These are phyloP conservation scores for Reticulascus tulasneorum DNA, from an alignment of 2,329 filamentous ascomycete species.

Conservation along the genomic window DNA sequence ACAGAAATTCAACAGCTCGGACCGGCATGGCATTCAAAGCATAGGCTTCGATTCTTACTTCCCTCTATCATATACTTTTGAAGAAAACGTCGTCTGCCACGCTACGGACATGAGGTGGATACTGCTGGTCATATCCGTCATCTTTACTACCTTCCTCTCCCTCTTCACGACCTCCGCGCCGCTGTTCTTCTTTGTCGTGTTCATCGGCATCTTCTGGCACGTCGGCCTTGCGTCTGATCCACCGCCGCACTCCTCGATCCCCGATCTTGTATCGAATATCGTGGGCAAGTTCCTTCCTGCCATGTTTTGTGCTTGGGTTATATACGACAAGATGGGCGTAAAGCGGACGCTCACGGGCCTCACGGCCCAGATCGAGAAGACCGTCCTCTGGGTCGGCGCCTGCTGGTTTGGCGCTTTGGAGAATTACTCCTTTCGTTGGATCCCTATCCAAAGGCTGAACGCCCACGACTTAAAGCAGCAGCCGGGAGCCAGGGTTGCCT, in stretches of 20 bases:
- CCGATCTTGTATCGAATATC: conserved; percentile 71
- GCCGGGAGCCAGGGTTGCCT: conserved; percentile 79
- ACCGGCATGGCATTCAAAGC: conserved; percentile 71
- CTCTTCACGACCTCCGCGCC: conserved; percentile 75
- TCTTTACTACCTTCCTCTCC: conserved; percentile 73
- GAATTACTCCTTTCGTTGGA: conserved; percentile 93
- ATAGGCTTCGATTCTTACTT: conserved; percentile 83
- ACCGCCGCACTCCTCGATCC: conserved; percentile 63
- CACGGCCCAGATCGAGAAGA: conserved; percentile 83
- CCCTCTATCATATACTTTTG: conserved; percentile 79
- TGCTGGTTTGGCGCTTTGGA: conserved; percentile 90
- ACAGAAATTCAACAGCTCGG: conserved; percentile 58
- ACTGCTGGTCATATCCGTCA: conserved; percentile 73
- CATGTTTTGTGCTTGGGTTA: conserved; percentile 80
- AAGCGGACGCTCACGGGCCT: conserved; percentile 67
- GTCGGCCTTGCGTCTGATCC: conserved; percentile 88
- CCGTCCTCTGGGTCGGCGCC: conserved; percentile 81
- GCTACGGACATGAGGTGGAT: conserved; percentile 81
- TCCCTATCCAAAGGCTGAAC: conserved; percentile 89
- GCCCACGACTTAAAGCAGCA: conserved; percentile 84
- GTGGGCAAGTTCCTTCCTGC: conserved; percentile 82
- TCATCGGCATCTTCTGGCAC: conserved; percentile 81
- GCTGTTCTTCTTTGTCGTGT: conserved; percentile 81
- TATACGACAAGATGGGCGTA: conserved; percentile 80
- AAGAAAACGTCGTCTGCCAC: conserved; percentile 59